Evolutionary conservation across 1,284 basidiomycete species (phyloP), one percentile per base, ranked within the genome.

Genomic region (Rhodotorula sp.): DNA sequence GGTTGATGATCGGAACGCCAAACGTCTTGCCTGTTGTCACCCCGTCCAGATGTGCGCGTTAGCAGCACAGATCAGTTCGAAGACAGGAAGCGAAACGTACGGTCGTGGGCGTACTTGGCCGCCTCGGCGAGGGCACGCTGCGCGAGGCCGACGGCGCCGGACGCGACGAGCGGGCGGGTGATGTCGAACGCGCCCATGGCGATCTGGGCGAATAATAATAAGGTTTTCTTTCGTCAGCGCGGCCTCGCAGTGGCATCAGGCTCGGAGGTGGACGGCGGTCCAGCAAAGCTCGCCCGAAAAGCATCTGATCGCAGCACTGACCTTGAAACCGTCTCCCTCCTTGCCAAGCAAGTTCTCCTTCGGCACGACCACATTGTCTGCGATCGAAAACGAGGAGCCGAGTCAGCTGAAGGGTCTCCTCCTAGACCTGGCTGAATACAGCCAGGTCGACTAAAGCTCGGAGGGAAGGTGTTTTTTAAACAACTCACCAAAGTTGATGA

Each of bases 161-260:
- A 81, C 0, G 85, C 84, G 23, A 87, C 85, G 12, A 86, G 79
- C 1, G 82, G 82, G 23, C 81, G 78, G 8, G 74, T 76, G 58
- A 76, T 73, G 76, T 87, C 86, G 71, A 87, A 87, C 0, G 85
- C 85, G 58, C 83, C 83, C 85, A 85, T 85, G 21, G 82, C 81
- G 6, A 78, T 75, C 70, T 65, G 49, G 20, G 51, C 10, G 4
- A 21, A 20, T 29, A 63, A 5, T 5, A 43, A 43, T 1, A 2
- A 43, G 39, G 12, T 1, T 43, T 14, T 14, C 1, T 43, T 43
- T 43, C 12, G 39, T 43, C 39, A 43, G 39, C 14, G 39, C 39
- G 8, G 29, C 34, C 34, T 43, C 2, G 12, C 39, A 43, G 39
- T 10, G 12, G 39, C 6, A 14, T 10, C 39, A 43, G 8, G 39